A percentile compares a stretch with the other conserved stretches of the same genome.
Evolutionary conservation across 2,329 filamentous ascomycete species (phyloP).

Genomic region (Trichoderma sp.): DNA sequence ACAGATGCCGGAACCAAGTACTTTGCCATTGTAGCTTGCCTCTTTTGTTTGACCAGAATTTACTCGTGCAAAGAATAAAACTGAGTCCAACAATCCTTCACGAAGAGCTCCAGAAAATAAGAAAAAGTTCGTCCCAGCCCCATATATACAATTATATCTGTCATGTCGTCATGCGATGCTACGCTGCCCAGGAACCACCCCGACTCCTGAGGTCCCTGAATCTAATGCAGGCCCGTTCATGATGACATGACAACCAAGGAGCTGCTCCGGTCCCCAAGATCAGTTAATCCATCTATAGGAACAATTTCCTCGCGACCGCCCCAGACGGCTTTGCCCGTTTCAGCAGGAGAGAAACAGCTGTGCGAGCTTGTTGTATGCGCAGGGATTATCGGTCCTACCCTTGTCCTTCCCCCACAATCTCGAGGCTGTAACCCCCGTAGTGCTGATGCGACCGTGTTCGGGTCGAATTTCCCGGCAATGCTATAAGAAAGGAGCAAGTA

Average conservation of each 20-base stretch:
- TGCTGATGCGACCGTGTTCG: conserved; percentile 7
- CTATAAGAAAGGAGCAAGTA: not conserved
- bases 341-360: not conserved
- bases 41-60: not conserved
- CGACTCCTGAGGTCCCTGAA: conserved; percentile 2
- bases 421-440: not conserved
- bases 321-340: conserved; percentile 7
- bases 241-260: not conserved
- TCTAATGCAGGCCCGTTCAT: not conserved
- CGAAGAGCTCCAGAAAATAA: not conserved
- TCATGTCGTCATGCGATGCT: conserved; percentile 11
- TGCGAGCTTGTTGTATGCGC: not conserved
- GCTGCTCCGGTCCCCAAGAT: not conserved
- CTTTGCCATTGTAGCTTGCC: conserved; percentile 12
- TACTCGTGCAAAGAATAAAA: not conserved
- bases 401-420: conserved; percentile 14
- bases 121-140: not conserved
- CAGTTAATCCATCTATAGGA: conserved; percentile 22
- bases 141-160: conserved; percentile 3
- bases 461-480: not conserved
- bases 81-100: not conserved
- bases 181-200: conserved; percentile 3
- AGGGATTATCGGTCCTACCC: conserved; percentile 19
- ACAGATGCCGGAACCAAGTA: conserved; percentile 14
- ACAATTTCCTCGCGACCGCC: not conserved